phyloP scores from a whole-genome alignment of 2,329 filamentous ascomycete species.

The Ophiostoma sp. region DNA sequence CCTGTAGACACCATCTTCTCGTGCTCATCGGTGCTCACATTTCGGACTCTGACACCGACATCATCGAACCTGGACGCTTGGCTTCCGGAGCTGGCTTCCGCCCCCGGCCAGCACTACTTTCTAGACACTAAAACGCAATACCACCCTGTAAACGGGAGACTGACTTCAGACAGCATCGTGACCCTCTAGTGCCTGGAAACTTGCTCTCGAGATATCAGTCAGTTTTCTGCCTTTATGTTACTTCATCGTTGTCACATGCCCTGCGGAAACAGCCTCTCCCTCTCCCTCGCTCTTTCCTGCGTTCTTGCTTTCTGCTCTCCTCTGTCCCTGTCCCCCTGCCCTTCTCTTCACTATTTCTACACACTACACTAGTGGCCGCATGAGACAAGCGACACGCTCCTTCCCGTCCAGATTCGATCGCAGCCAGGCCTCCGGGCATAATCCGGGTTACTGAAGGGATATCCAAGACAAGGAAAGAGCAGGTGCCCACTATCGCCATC shows the following conservation, averaged over 20 bases:
- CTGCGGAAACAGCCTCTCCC: not conserved
- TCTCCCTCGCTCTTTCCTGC: not conserved
- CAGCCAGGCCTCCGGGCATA: not conserved
- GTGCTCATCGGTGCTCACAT: too few species aligned
- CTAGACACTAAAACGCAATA: not conserved
- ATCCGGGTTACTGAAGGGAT: not conserved
- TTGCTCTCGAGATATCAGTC: not conserved
- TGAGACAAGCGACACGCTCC: not conserved
- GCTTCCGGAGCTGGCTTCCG: not conserved
- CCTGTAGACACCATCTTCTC: too few species aligned
- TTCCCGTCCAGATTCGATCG: not conserved
- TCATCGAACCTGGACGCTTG: too few species aligned
- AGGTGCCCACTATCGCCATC: not conserved
- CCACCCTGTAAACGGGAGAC: not conserved
- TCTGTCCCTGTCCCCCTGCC: too few species aligned
- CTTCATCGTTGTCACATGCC: not conserved
- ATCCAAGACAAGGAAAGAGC: not conserved
- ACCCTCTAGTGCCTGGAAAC: not conserved
- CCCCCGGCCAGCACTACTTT: not conserved
- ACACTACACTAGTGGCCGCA: not conserved
- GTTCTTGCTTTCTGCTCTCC: too few species aligned
- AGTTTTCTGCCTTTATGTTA: not conserved
- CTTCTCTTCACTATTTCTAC: not conserved
- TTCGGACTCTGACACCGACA: too few species aligned
- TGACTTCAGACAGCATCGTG: not conserved